Evolutionary conservation across 202 grass and related monocot genomes (phyloP).

Genomic region (Eragrostis tef): DNA sequence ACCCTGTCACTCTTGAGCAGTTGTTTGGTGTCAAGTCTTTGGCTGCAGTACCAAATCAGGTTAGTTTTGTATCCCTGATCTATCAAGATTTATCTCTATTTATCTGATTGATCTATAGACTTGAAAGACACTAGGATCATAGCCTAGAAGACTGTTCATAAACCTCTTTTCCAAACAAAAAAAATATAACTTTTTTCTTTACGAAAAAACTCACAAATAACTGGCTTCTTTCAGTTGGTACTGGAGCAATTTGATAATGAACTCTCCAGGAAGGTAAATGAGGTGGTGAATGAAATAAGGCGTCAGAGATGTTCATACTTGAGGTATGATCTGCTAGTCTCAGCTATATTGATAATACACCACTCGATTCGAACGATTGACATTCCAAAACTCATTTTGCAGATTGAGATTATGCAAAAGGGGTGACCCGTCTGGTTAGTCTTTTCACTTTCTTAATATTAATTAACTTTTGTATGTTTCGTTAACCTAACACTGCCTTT

Average conservation of each 20-base stretch:
- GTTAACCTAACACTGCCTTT: constrained; percentile 2
- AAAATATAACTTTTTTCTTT: background rate
- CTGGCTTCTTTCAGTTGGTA: constrained; percentile 62
- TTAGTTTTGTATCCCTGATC: constrained; percentile 36
- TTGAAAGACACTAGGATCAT: constrained; percentile 18
- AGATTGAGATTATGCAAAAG: constrained; percentile 77
- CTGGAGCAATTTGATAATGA: constrained; percentile 75
- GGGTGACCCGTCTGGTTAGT: constrained; percentile 76
- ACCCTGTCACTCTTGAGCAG: constrained; percentile 55
- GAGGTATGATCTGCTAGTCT: constrained; percentile 51
- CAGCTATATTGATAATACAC: constrained; percentile 36
- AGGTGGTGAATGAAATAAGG: constrained; percentile 80
- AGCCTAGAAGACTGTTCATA: constrained; percentile 5
- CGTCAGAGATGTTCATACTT: constrained; percentile 85
- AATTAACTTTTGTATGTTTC: background rate
- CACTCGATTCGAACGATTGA: constrained; percentile 28
- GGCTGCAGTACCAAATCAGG: constrained; percentile 58
- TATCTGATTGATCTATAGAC: constrained; percentile 14
- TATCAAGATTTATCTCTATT: constrained; percentile 1
- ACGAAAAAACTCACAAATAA: background rate
- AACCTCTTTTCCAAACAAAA: background rate
- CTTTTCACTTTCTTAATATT: background rate
- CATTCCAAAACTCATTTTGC: constrained; percentile 47
- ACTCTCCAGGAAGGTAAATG: constrained; percentile 80
- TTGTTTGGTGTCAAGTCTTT: constrained; percentile 68